Evolutionary conservation across 1,284 basidiomycete species (phyloP), one percentile per base, ranked within the genome.

Genomic region (Polyporus tsugae): DNA sequence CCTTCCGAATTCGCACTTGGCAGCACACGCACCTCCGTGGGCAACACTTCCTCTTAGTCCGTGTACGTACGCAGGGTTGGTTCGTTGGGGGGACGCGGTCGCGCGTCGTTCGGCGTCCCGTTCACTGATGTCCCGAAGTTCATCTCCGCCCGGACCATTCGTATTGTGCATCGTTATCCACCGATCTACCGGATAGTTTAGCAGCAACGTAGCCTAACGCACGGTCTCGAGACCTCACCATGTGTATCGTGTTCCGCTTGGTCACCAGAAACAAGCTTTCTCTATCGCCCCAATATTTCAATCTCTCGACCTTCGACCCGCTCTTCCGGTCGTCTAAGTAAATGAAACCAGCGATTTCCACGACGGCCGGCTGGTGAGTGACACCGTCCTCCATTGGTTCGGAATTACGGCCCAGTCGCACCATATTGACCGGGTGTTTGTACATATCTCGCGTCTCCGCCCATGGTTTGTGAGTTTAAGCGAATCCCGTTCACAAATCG

Each of bases 101-200:
- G 52, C 52, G 38, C 59, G 59, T 33, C 39, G 36, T 25, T 42
- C 46, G 46, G 46, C 22, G 46, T 49, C 46, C 46, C 46, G 46
- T 22, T 49, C 46, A 49, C n/a, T n/a, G n/a, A 49, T 22, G 22
- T 22, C 46, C 46, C 19, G 41, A n/a, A 10, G 2, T 49, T 49
- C 46, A 49, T 49, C 29, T 58, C 25, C 63, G 63, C 41, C 53
- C 35, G 35, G 35, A 22, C 55, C 55, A 19, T 58, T 17, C 19
- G 6, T 38, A 13, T 35, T 19, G 35, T 19, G 35, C 55, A 36
- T 58, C 39, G 63, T 49, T n/a, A 36, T 49, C 25, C 53, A 36
- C 63, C 63, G 33, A 22, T 49, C 39, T 64, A 58, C 41, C 63
- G 63, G 63, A 58, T 58, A 58, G 35, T 38, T 58, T 58, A 58